phyloP scores from a whole-genome alignment of 2,329 filamentous ascomycete species.

The Colletotrichum lupini region DNA sequence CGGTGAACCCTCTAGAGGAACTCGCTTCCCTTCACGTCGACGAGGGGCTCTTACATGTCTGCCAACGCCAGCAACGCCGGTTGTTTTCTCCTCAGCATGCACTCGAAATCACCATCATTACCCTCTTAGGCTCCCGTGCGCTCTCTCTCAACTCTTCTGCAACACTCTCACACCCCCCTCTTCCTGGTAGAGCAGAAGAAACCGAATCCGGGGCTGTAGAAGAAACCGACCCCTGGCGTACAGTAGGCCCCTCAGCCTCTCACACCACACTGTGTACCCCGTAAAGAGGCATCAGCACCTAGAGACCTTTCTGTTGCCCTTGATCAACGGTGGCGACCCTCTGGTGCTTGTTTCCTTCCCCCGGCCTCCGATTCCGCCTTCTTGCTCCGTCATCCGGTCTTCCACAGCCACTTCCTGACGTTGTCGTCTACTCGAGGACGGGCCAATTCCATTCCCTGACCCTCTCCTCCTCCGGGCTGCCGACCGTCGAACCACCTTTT shows the following conservation, averaged over 20 bases:
- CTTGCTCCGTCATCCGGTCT: slow-evolving; percentile 27
- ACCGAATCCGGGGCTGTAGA: not conserved
- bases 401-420: slow-evolving; percentile 10
- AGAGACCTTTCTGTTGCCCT: slow-evolving; percentile 9
- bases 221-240: slow-evolving; percentile 10
- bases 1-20: slow-evolving; percentile 24
- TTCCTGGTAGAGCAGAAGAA: not conserved
- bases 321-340: slow-evolving; percentile 29
- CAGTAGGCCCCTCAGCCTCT: slow-evolving; percentile 15
- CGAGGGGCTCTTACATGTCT: slow-evolving; percentile 33
- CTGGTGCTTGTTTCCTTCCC: slow-evolving; percentile 4
- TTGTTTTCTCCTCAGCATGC: slow-evolving; percentile 33
- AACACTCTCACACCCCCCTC: not conserved
- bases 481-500: slow-evolving; percentile 32
- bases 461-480: slow-evolving; percentile 17
- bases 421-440: slow-evolving; percentile 24
- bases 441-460: slow-evolving; percentile 18
- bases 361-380: slow-evolving; percentile 25
- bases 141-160: slow-evolving; percentile 18
- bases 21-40: slow-evolving; percentile 7
- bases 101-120: slow-evolving; percentile 22
- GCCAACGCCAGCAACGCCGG: slow-evolving; percentile 22
- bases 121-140: slow-evolving; percentile 12
- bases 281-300: not conserved
- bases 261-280: slow-evolving; percentile 23